A percentile compares a stretch with the other conserved stretches of the same genome.
Conservation (phyloP, 2,329 filamentous ascomycete genomes). For the Nigrograna mackinnonii region DNA sequence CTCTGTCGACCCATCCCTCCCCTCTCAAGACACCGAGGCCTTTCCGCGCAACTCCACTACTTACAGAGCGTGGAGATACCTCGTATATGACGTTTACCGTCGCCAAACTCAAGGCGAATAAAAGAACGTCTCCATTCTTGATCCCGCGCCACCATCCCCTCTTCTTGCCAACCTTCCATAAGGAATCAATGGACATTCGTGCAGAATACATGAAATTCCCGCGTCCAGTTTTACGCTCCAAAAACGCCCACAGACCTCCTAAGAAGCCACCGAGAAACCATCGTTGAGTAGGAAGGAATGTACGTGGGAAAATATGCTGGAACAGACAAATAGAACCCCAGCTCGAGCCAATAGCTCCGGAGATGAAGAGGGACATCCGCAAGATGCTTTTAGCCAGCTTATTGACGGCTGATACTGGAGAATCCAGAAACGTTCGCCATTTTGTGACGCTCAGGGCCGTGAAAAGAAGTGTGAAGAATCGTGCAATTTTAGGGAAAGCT, state of each 20-base stretch:
- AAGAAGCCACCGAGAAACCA: constrained; percentile 89
- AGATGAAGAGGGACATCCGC: constrained; percentile 75
- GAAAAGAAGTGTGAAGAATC: constrained; percentile 77
- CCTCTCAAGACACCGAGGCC: constrained; percentile 74
- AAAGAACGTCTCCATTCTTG: constrained; percentile 78
- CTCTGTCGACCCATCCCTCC: constrained; percentile 73
- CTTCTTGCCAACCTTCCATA: constrained; percentile 96
- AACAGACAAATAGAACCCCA: constrained; percentile 94
- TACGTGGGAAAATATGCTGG: constrained; percentile 75
- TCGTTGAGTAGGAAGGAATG: constrained; percentile 76
- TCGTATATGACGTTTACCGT: constrained; percentile 80
- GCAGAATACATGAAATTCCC: constrained; percentile 78
- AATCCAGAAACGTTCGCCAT: constrained; percentile 69
- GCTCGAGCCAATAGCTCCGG: constrained; percentile 79
- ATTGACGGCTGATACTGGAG: constrained; percentile 70
- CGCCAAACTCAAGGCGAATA: constrained; percentile 81
- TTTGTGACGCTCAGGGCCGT: constrained; percentile 71
- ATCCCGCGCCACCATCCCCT: constrained; percentile 83
- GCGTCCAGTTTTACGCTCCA: constrained; percentile 64
- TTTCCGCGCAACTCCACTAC: constrained; percentile 70
- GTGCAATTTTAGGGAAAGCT: constrained; percentile 77
- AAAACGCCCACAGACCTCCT: constrained; percentile 81
- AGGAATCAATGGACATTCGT: constrained; percentile 75
- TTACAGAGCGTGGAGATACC: constrained; percentile 67
- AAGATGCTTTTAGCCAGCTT: constrained; percentile 70